Evolutionary conservation across 352 stramenopile species (phyloP).

Genomic region (Globisporangium paroecandrum): DNA sequence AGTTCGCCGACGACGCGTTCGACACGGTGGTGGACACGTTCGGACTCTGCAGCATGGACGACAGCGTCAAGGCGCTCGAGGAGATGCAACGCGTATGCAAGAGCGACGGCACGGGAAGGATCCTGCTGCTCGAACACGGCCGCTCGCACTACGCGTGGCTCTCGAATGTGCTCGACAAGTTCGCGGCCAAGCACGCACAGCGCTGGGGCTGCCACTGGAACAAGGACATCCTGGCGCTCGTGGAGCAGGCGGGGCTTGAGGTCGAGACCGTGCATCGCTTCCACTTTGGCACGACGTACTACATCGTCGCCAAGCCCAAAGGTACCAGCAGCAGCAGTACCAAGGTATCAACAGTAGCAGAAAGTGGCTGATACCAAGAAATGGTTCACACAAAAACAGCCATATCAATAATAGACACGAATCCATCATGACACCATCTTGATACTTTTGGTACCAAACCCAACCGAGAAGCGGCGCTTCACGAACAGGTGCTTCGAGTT

Average conservation of each 20-base stretch:
- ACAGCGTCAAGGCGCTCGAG: conserved; percentile 84
- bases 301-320: conserved; percentile 67
- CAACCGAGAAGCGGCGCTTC: not conserved
- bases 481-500: not conserved
- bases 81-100: conserved; percentile 95
- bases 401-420: conserved; percentile 1
- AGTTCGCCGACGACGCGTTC: conserved; percentile 79
- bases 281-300: conserved; percentile 96
- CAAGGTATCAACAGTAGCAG: not conserved
- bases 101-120: conserved; percentile 43
- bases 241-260: conserved; percentile 80
- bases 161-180: conserved; percentile 90
- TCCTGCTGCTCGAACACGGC: conserved; percentile 95
- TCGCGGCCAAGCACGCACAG: conserved; percentile 88
- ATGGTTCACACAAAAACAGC: not conserved
- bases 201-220: conserved; percentile 98
- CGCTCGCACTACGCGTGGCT: conserved; percentile 88
- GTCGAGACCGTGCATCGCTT: conserved; percentile 86
- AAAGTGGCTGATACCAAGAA: not conserved
- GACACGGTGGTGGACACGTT: conserved; percentile 97
- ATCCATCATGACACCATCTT: not conserved
- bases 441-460: not conserved
- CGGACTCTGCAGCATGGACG: conserved; percentile 94
- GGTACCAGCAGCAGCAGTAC: not conserved
- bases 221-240: conserved; percentile 89